Base-by-base conservation (phyloP, 129 eudicot genomes). In the Flaveria linearis region DNA sequence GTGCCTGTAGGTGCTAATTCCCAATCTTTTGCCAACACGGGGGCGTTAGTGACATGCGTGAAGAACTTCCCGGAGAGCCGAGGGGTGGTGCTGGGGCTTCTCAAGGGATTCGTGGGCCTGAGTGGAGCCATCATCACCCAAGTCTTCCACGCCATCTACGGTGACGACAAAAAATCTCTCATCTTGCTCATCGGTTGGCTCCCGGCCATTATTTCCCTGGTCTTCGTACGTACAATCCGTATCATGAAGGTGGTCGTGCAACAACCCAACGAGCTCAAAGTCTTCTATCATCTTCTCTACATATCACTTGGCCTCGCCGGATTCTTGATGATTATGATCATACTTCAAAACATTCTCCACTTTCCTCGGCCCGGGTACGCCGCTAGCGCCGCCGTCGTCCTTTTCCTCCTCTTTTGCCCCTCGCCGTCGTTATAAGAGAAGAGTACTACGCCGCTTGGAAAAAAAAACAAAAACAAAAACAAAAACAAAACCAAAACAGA, bases 41-140 rank as follows among this genome's bases (percentile, higher is more conserved):
- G 96, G 1, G 96, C 96, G 1, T 78, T 92, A 1, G 97, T 92
- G 63, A 92, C 97, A 0, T 85, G 89, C 10, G 97, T 92, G 13
- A 89, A 92, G 69, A 92, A 92, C 84, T 92, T 89, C 74, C 97
- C 96, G 9, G 96, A 92, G 80, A 87, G 93, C 66, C 88, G 97
- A 1, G 97, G 97, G 15, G 97, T 78, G 1, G 93, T 92, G 20
- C 78, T 92, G 0, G 97, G 97, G 12, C 82, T 92, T 13, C 91
- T 92, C 15, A 92, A 92, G 78, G 97, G 97, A 8, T 92, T 84
- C 20, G 96, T 92, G 3, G 96, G 97, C 16, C 83, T 92, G 0
- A 92, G 97, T 16, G 97, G 97, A 13, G 97, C 97, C 3, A 92
- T 92, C 5, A 85, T 92, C 56, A 92, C 97, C 0, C 97, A 92